A percentile compares a stretch with the other conserved stretches of the same genome.
Evolutionary conservation across 768 basidiomycete genomes (phyloP).

Genomic region (Gyrodon lividus): DNA sequence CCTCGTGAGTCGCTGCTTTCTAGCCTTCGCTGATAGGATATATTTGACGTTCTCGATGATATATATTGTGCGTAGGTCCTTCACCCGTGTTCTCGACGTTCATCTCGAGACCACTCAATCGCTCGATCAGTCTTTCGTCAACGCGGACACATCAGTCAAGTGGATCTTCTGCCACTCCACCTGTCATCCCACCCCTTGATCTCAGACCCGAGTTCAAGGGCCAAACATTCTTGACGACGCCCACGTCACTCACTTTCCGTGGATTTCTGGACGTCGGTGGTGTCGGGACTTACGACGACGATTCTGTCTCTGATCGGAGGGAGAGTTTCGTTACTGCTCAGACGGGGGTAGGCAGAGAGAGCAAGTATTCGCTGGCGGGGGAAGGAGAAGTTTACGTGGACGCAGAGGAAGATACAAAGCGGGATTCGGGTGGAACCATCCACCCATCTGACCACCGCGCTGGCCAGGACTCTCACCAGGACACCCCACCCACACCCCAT

Average conservation of each 20-base stretch:
- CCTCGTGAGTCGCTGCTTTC: conserved; percentile 39
- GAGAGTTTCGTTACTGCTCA: conserved; percentile 58
- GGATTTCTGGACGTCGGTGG: conserved; percentile 23
- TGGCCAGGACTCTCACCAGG: conserved; percentile 10
- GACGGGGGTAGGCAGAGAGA: conserved; percentile 28
- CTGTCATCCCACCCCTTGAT: conserved; percentile 60
- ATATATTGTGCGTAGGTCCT: conserved; percentile 37
- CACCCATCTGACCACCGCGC: conserved; percentile 18
- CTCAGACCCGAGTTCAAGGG: conserved; percentile 52
- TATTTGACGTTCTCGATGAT: conserved; percentile 3
- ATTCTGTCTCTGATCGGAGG: conserved; percentile 48
- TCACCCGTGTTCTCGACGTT: conserved; percentile 55
- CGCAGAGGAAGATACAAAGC: conserved; percentile 25
- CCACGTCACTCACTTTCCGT: conserved; percentile 24
- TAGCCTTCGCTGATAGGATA: neutral
- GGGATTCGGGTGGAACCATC: conserved; percentile 24
- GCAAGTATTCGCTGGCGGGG: conserved; percentile 30
- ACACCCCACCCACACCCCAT: conserved; percentile 5
- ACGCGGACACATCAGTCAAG: conserved; percentile 55
- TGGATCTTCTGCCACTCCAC: conserved; percentile 38
- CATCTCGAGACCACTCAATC: conserved; percentile 61
- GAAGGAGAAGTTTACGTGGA: conserved; percentile 23
- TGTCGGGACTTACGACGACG: conserved; percentile 33
- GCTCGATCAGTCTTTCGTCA: conserved; percentile 63
- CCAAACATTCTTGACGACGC: conserved; percentile 28